phyloP scores from a whole-genome alignment of 768 basidiomycete species.

The Trametes cubensis region DNA sequence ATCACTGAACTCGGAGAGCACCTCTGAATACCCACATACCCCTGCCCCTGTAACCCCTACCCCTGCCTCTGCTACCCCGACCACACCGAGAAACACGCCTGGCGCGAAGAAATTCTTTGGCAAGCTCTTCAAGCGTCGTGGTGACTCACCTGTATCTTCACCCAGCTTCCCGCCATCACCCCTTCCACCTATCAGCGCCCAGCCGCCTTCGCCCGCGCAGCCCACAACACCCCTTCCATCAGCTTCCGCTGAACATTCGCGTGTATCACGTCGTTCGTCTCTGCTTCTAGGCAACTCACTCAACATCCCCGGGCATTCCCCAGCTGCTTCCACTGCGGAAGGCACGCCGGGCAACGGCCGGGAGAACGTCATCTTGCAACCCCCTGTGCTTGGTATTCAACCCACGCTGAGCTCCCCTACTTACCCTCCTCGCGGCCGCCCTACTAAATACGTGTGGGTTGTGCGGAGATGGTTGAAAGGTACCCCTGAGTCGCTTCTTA shows the following conservation, averaged over 20 bases:
- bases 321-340: slow-evolving; percentile 13
- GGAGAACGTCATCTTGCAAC: slow-evolving; percentile 36
- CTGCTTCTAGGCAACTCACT: slow-evolving; percentile 9
- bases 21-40: slow-evolving; percentile 20
- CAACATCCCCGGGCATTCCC: slow-evolving; percentile 7
- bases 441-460: slow-evolving; percentile 71
- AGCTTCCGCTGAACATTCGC: slow-evolving; percentile 9
- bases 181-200: slow-evolving; percentile 10
- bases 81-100: slow-evolving; percentile 35
- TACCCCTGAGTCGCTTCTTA: slow-evolving; percentile 45
- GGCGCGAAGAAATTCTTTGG: slow-evolving; percentile 59
- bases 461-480: slow-evolving; percentile 77
- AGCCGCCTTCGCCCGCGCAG: slow-evolving; percentile 14
- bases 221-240: slow-evolving; percentile 9
- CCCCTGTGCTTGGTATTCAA: slow-evolving; percentile 68
- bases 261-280: slow-evolving; percentile 17
- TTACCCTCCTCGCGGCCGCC: slow-evolving; percentile 41
- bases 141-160: slow-evolving; percentile 34
- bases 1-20: slow-evolving; percentile 33
- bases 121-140: slow-evolving; percentile 64
- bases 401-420: slow-evolving; percentile 59
- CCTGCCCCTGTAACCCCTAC: slow-evolving; percentile 23
- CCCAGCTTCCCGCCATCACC: slow-evolving; percentile 35
- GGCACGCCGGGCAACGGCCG: slow-evolving; percentile 12
- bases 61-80: slow-evolving; percentile 21